Base-by-base conservation (phyloP, 331 rosid genomes). In the Arachis monticola region DNA sequence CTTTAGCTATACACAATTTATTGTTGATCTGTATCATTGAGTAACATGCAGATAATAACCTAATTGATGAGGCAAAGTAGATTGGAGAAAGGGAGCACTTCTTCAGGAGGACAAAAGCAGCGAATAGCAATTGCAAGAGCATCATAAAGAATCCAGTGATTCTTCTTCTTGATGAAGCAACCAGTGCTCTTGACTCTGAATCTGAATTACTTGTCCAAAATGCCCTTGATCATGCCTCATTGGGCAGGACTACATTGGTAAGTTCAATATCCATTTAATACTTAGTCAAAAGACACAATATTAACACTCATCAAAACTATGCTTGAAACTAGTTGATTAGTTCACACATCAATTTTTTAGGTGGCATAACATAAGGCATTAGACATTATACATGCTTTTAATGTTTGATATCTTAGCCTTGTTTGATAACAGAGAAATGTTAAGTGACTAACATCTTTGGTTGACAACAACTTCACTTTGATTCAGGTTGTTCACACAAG, bases 91-190 rank as follows among this genome's bases (percentile, higher is more conserved):
- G 95, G 97, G 99, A 1, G 92, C 90, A 55, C 89, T 87, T 68
- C 82, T 94, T 94, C 99, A 11, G 97, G 97, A 66, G 99, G 99
- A 56, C 97, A 94, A 55, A 94, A 92, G 88, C 99, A 94, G 78
- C 44, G 97, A 69, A 83, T 94, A 45, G 97, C 99, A 60, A 90
- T 94, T 76, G 97, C 99, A 55, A 88, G 97, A 78, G 99, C 99
- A 81, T 94, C 14, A 88, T 94, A 65, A 94, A 88, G 80, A 94
- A 92, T 80, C 99, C 99, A 40, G 83, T 75, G 7, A 88, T 92
- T 88, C 96, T 94, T 14, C 78, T 94, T 42, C 96, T 94, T 61
- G 99, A 94, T 85, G 99, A 94, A 85, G 99, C 99, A 70, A 94
- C 99, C 6, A 91, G 97, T 86, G 97, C 99, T 65, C 97, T 94